Evolutionary conservation across 805 yeast genomes (phyloP).

Genomic region (Saccharomycopsis capsularis): DNA sequence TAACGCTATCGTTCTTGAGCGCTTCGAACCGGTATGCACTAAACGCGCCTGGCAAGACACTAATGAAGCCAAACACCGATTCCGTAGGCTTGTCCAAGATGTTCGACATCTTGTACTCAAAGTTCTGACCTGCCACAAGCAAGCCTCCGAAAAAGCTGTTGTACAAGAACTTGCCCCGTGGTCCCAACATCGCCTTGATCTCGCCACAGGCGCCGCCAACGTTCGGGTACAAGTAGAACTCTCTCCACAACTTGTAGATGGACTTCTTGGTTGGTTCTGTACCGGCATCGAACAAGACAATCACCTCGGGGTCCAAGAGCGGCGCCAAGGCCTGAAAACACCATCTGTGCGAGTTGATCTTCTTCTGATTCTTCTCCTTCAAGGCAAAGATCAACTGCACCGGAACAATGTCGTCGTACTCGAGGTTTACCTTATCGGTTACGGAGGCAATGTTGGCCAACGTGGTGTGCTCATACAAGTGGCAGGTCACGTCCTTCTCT

Average conservation of each 20-base stretch:
- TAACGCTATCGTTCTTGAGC: conserved; percentile 42
- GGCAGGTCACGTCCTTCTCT: conserved; percentile 55
- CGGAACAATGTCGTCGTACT: conserved; percentile 50
- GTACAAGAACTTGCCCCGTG: conserved; percentile 39
- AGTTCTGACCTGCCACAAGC: conserved; percentile 57
- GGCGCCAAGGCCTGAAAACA: conserved; percentile 58
- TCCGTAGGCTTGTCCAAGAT: conserved; percentile 63
- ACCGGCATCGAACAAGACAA: conserved; percentile 55
- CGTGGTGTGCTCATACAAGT: conserved; percentile 60
- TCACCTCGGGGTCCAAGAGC: conserved; percentile 50
- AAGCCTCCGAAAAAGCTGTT: conserved; percentile 35
- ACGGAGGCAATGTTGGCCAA: conserved; percentile 42
- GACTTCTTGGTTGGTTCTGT: conserved; percentile 56
- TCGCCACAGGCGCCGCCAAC: conserved; percentile 74
- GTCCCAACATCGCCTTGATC: conserved; percentile 52
- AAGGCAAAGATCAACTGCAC: conserved; percentile 55
- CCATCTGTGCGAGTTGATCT: conserved; percentile 65
- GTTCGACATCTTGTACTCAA: conserved; percentile 61
- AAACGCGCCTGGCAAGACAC: conserved; percentile 64
- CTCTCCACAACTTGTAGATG: conserved; percentile 54
- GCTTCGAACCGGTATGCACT: conserved; percentile 59
- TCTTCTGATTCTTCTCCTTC: conserved; percentile 56
- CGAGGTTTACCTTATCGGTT: conserved; percentile 44
- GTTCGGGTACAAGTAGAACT: conserved; percentile 48
- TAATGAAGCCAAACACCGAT: conserved; percentile 55